Base-by-base conservation (phyloP, 345 rosid genomes). In the Gynandropsis gynandra region DNA sequence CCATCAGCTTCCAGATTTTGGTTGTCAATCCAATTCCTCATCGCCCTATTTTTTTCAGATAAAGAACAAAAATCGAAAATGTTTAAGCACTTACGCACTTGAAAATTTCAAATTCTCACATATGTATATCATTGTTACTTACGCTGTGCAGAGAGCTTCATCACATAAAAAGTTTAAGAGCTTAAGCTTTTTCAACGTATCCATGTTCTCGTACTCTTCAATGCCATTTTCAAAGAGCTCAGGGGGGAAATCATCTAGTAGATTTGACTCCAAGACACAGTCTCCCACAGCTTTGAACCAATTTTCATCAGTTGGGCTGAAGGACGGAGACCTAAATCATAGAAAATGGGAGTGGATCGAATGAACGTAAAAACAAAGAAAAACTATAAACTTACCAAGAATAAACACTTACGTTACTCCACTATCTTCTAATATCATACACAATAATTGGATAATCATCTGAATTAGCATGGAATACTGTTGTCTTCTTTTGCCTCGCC, bases 121-220 rank as follows among this genome's bases (percentile, higher is more conserved):
- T 31, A 42, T 50, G 24, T 41, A 39, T 7, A n/a, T n/a, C n/a
- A n/a, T 45, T 50, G 16, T 61, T 61, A 66, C 89, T 67, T 76
- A 85, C 87, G 4, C 19, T 4, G 81, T 81, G 69, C 76, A 65
- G 47, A 81, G 84, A 21, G 71, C 66, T 59, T 85, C 89, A 63
- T 81, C 87, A 12, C 95, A 85, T 52, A 85, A 41, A 70, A 79
- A 71, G 47, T 75, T 81, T 45, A 85, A 64, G 50, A 85, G 76
- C 66, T 57, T 70, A 19, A 81, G 76, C 74, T 67, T 81, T 53
- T 69, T 41, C 0, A 68, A 66, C 53, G 70, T 33, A 42, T 60
- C 63, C 63, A 81, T 42, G 36, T 44, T 31, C 39, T 67, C 78
- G 61, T 77, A 85, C 16, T 42, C 73, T 58, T 62, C 71, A 64